These are phyloP conservation scores for Chenopodium formosanum DNA, from an alignment of 148 eudicot genomes.

Conservation along the genomic window DNA sequence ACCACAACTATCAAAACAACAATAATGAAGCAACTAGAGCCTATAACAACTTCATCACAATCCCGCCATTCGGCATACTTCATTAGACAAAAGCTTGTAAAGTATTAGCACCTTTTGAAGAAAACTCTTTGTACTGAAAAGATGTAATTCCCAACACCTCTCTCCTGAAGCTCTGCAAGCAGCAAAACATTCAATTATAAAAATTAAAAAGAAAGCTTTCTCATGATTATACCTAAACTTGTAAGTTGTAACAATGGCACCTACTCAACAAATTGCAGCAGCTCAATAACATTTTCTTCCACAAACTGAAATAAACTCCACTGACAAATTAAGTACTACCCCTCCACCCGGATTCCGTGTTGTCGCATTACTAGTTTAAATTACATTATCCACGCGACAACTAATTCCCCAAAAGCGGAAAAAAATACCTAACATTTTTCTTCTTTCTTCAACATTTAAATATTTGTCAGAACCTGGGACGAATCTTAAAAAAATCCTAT, in stretches of 20 bases:
- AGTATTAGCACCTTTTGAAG: conserved; percentile 37
- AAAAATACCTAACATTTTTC: too few relatives aligned
- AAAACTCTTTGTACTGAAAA: conserved; percentile 29
- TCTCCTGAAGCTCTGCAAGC: conserved; percentile 36
- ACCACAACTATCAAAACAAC: not conserved
- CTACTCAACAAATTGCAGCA: not conserved
- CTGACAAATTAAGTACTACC: too few relatives aligned
- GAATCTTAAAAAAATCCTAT: too few relatives aligned
- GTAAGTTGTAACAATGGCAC: not conserved
- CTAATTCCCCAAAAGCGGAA: too few relatives aligned
- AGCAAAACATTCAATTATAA: conserved; percentile 2
- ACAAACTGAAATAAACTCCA: too few relatives aligned
- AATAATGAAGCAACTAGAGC: not conserved
- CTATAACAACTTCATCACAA: not conserved
- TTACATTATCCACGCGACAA: too few relatives aligned
- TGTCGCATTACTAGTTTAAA: too few relatives aligned
- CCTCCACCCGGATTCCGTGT: too few relatives aligned
- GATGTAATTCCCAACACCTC: conserved; percentile 31
- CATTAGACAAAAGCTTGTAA: not conserved
- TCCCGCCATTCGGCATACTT: not conserved
- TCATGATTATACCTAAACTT: not conserved
- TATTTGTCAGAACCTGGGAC: too few relatives aligned
- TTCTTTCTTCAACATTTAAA: not conserved
- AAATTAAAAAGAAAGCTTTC: too few relatives aligned
- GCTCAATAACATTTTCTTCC: too few relatives aligned